Evolutionary conservation across 1,284 basidiomycete genomes (phyloP).

Genomic region (Trametes sp.): DNA sequence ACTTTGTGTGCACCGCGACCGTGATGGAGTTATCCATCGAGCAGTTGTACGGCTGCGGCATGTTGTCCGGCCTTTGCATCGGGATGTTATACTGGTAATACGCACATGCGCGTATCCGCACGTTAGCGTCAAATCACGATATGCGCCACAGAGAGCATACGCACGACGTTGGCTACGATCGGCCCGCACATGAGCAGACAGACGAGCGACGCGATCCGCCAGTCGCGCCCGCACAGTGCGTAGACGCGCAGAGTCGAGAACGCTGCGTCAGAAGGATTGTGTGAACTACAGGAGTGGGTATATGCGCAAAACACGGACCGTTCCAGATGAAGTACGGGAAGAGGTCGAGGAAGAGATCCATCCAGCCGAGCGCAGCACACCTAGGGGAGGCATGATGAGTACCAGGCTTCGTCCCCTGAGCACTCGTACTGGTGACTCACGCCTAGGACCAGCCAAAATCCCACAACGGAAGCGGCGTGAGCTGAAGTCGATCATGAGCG

Average conservation of each 20-base stretch:
- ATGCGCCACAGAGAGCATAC: not conserved
- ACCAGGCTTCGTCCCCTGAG: too few species aligned
- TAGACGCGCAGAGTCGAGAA: slow-evolving; percentile 13
- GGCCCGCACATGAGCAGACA: slow-evolving; percentile 6
- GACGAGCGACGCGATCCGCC: slow-evolving; percentile 8
- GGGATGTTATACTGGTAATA: slow-evolving; percentile 12
- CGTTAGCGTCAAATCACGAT: not conserved
- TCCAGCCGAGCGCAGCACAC: slow-evolving; percentile 5
- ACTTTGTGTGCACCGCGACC: slow-evolving; percentile 1
- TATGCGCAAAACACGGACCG: not conserved
- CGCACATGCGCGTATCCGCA: not conserved
- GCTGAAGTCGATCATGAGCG: too few species aligned
- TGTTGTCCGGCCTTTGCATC: slow-evolving; percentile 2
- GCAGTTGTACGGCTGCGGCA: slow-evolving; percentile 11
- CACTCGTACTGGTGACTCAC: too few species aligned
- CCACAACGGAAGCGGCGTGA: too few species aligned
- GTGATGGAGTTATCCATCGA: not conserved
- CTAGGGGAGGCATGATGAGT: too few species aligned
- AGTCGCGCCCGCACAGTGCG: slow-evolving; percentile 4
- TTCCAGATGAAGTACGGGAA: slow-evolving; percentile 12
- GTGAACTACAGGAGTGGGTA: not conserved
- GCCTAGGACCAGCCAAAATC: not conserved
- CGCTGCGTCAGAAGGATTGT: not conserved
- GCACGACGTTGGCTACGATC: slow-evolving; percentile 4
- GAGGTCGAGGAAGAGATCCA: slow-evolving; percentile 6